phyloP scores from a whole-genome alignment of 441 rosid genomes.

The Daphne laureola region DNA sequence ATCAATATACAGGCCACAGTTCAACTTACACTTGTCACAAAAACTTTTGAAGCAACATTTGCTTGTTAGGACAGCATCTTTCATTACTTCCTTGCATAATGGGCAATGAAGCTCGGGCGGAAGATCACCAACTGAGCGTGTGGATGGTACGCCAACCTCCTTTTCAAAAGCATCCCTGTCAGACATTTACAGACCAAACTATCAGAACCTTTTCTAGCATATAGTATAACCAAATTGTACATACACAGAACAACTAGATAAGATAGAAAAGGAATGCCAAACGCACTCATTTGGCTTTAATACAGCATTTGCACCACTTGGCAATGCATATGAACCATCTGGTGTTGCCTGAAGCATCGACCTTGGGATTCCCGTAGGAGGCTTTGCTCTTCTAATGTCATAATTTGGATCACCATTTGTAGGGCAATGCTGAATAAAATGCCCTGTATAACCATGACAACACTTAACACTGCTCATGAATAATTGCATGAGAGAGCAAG shows the following conservation, averaged over 20 bases:
- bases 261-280: constrained; percentile 1
- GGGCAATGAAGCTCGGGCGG: constrained; percentile 97
- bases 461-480: constrained; percentile 4
- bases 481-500: constrained; percentile 2
- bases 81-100: constrained; percentile 98
- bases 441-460: constrained; percentile 41
- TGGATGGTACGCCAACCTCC: constrained; percentile 89
- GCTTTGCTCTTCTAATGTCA: constrained; percentile 87
- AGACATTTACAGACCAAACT: neutral
- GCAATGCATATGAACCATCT: constrained; percentile 95
- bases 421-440: constrained; percentile 97
- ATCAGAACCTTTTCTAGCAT: neutral
- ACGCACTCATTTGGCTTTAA: constrained; percentile 94
- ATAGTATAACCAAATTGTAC: constrained; percentile 3
- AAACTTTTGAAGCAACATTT: constrained; percentile 89
- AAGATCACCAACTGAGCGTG: constrained; percentile 86
- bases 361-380: constrained; percentile 96
- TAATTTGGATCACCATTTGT: constrained; percentile 94
- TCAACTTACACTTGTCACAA: constrained; percentile 72
- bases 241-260: constrained; percentile 6
- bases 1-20: neutral
- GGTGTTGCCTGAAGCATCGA: constrained; percentile 97
- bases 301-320: constrained; percentile 95
- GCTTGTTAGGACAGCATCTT: constrained; percentile 94
- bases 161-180: constrained; percentile 96